These are phyloP conservation scores for Tolypocladium tropicale DNA, from an alignment of 2,329 filamentous ascomycete genomes.

Conservation along the genomic window DNA sequence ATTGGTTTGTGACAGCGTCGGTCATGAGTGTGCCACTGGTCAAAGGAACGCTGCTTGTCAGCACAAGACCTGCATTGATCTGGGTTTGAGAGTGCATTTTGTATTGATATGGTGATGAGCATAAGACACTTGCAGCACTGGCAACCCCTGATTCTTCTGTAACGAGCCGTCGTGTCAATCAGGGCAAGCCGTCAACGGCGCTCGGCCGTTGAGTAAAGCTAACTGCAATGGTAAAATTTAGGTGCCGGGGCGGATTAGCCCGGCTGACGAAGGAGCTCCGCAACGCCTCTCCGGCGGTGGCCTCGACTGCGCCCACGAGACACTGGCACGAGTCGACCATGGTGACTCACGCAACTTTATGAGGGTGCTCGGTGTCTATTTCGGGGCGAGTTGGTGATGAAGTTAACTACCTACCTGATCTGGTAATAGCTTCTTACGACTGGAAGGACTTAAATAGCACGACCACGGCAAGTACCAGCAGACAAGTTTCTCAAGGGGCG, in stretches of 20 bases:
- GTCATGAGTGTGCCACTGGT: too few relatives aligned
- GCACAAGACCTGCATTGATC: neutral
- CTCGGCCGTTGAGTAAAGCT: neutral
- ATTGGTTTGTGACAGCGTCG: neutral
- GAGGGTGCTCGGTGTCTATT: neutral
- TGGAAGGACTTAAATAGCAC: neutral
- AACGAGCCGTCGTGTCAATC: neutral
- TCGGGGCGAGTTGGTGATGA: neutral
- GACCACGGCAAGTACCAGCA: neutral
- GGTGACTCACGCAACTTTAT: neutral
- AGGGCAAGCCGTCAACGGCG: too few relatives aligned
- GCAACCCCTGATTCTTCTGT: neutral
- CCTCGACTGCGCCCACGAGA: neutral
- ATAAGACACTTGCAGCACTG: neutral
- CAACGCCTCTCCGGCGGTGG: neutral
- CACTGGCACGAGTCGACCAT: neutral
- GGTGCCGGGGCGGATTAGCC: neutral
- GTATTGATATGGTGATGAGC: neutral
- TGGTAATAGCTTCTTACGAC: neutral
- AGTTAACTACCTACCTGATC: neutral
- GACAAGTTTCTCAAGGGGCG: neutral
- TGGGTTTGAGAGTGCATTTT: neutral
- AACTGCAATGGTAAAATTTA: neutral
- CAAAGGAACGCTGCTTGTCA: neutral
- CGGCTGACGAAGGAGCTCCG: neutral